phyloP scores from a whole-genome alignment of 768 basidiomycete genomes.

The Nidula microcarpa region DNA sequence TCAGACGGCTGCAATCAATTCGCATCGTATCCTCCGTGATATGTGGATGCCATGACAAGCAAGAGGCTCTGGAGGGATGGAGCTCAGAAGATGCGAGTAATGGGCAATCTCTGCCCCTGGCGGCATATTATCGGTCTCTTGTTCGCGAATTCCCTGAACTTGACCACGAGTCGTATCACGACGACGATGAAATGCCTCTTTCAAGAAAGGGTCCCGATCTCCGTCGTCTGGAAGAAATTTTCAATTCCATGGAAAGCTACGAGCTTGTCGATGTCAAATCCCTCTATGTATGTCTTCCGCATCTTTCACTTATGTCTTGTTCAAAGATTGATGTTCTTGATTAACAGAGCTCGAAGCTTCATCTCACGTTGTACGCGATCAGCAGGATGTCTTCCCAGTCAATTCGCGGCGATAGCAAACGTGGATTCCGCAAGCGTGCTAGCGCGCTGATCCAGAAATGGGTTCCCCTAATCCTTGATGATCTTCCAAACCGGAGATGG shows the following conservation, averaged over 20 bases:
- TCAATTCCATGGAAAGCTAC: conserved; percentile 6
- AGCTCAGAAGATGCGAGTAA: neutral
- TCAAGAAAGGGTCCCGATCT: conserved; percentile 1
- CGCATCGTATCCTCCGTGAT: neutral
- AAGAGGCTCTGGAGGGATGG: neutral
- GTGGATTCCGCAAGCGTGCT: conserved; percentile 6
- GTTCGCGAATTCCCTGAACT: neutral
- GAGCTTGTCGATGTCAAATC: conserved; percentile 1
- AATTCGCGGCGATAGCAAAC: conserved; percentile 2
- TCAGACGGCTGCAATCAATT: neutral
- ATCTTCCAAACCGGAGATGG: conserved; percentile 12
- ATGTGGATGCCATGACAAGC: neutral
- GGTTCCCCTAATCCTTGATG: conserved; percentile 8
- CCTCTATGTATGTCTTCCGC: conserved; percentile 6
- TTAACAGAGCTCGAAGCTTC: neutral
- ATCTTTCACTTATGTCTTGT: neutral
- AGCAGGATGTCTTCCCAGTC: conserved; percentile 6
- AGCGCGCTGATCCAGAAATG: conserved; percentile 11
- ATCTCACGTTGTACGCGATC: conserved; percentile 2
- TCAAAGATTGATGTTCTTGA: neutral
- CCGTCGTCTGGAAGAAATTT: conserved; percentile 4
- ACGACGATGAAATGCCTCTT: neutral
- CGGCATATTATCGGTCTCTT: neutral
- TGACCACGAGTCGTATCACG: conserved; percentile 1
- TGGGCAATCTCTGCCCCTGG: neutral